Conservation (phyloP, 805 yeast genomes). For the Spencermartinsiella europaea region DNA sequence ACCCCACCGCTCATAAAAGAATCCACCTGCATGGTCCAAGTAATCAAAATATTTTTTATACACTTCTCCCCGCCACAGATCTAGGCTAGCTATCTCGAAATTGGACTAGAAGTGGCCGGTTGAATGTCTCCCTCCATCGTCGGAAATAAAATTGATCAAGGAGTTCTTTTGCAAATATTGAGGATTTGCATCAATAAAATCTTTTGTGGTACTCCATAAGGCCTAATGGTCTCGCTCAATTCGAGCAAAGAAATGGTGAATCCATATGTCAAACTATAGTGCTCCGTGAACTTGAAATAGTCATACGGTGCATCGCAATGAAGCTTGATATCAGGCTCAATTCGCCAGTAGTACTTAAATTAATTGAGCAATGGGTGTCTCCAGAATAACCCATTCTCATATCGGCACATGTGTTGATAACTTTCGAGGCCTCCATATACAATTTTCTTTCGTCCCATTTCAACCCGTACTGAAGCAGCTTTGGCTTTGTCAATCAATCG, state of each 20-base stretch:
- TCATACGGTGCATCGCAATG: constrained; percentile 78
- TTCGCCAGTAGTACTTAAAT: constrained; percentile 90
- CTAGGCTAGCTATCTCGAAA: constrained; percentile 58
- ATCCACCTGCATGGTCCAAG: constrained; percentile 61
- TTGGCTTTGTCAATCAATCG: constrained; percentile 66
- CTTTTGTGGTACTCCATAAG: constrained; percentile 68
- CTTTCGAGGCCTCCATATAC: constrained; percentile 72
- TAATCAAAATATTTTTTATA: constrained; percentile 50
- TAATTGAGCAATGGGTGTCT: constrained; percentile 58
- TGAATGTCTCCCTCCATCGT: constrained; percentile 68
- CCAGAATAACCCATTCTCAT: constrained; percentile 79
- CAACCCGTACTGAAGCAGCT: constrained; percentile 58
- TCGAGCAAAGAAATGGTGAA: constrained; percentile 73
- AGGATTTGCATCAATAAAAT: constrained; percentile 58
- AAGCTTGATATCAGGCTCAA: constrained; percentile 75
- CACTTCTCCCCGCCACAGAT: constrained; percentile 52
- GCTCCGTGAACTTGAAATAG: constrained; percentile 74
- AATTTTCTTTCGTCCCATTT: constrained; percentile 48
- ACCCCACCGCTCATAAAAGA: constrained; percentile 76
- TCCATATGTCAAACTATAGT: constrained; percentile 65
- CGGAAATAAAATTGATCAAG: constrained; percentile 64
- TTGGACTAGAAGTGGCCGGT: constrained; percentile 85
- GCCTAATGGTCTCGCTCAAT: constrained; percentile 64
- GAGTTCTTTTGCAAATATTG: constrained; percentile 54
- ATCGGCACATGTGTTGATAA: constrained; percentile 91